Evolutionary conservation across 2,329 filamentous ascomycete genomes (phyloP), one percentile per base, ranked within the genome.

Genomic region (Emergomyces africanus): DNA sequence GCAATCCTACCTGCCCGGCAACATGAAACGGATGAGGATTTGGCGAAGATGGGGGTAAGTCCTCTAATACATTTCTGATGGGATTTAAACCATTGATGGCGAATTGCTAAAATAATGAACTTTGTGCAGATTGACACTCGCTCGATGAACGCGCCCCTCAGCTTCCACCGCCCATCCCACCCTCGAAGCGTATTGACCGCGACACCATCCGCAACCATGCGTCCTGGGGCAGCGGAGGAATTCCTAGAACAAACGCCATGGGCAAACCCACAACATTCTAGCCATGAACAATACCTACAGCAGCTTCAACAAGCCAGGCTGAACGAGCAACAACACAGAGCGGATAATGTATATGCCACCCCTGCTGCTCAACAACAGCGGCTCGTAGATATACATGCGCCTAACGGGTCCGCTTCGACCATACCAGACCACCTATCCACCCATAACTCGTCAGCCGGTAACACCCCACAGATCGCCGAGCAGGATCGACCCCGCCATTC

Each of bases 171-270:
- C 20, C 44, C 59, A 30, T 70, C 71, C 44, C 63, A 66, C 37
- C 62, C 69, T 46, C 68, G 68, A 58, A 68, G 71, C 33, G 64
- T 65, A 20, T 61, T 66, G 39, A 66, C 70, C n/a, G 65, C 68
- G 33, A 70, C 72, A 65, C 67, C 70, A 49, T 70, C 68, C n/a
- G 67, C 67, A 33, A 60, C 64, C 30, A 67, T 69, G 63, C 70
- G 69, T 46, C 66, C 82, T 30, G 75, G 86, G 44, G 88, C 88
- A 28, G 88, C 89, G 66, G 89, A 95, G 71, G 87, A 92, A 63
- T 95, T 94, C 66, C 81, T 95, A 59, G 89, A 95, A 68, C 86
- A 92, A 65, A 95, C 89, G 5, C 87, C 90, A 0, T 96, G 91
- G 91, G 90, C 90, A 41, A 95, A 95, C 69, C 89, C 90, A 20